Conservation (phyloP, 306 rosid species). For the Urtica urens region DNA sequence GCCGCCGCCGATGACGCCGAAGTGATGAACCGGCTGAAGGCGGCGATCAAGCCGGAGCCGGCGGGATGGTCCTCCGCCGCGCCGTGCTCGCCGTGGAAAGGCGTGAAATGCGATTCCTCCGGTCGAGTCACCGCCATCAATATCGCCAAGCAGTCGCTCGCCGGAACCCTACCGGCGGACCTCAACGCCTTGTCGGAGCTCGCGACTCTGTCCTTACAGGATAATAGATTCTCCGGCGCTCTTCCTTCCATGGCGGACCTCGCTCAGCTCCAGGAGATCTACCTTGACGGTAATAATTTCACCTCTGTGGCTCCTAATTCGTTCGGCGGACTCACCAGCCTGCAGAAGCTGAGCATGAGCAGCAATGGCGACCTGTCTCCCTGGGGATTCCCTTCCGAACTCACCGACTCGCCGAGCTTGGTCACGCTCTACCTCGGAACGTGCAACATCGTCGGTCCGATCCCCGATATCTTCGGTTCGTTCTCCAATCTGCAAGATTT, state of each 20-base stretch:
- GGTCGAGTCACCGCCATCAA: conserved; percentile 41
- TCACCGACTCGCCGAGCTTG: conserved; percentile 28
- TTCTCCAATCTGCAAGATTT: conserved; percentile 30
- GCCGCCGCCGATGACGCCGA: conserved; percentile 48
- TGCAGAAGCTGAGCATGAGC: conserved; percentile 38
- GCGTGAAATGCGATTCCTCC: conserved; percentile 39
- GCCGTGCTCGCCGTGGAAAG: conserved; percentile 44
- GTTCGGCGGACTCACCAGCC: conserved; percentile 32
- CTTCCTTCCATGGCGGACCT: conserved; percentile 63
- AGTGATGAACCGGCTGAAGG: conserved; percentile 29
- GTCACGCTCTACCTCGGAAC: conserved; percentile 27
- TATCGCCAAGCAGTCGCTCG: conserved; percentile 31
- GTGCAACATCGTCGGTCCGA: conserved; percentile 26
- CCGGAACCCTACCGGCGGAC: conserved; percentile 63
- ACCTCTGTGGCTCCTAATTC: conserved; percentile 30
- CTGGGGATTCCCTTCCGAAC: conserved; percentile 44
- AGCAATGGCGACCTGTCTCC: conserved; percentile 22
- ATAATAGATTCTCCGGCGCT: conserved; percentile 39
- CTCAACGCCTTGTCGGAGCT: conserved; percentile 55
- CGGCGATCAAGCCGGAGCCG: conserved; percentile 28
- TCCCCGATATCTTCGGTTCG: conserved; percentile 50
- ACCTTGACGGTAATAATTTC: conserved; percentile 46
- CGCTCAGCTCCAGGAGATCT: conserved; percentile 21
- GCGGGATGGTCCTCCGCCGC: conserved; percentile 35
- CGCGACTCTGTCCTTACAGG: conserved; percentile 37